phyloP scores from a whole-genome alignment of 495 filamentous ascomycete species.

The Daldinia childiae region DNA sequence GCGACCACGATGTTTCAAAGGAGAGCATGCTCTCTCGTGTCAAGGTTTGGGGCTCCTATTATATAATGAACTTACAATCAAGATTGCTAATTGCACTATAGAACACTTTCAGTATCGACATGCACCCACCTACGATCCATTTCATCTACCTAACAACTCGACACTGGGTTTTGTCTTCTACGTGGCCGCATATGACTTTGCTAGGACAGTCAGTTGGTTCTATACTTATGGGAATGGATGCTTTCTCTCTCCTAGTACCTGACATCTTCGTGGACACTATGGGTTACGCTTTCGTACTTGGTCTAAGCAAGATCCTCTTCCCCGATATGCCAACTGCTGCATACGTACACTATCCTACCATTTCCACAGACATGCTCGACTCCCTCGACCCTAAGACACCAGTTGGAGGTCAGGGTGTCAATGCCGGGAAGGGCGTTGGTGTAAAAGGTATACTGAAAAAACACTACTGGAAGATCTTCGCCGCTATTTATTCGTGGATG shows the following conservation, averaged over 20 bases:
- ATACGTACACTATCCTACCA: slow-evolving; percentile 98
- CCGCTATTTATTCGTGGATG: slow-evolving; percentile 78
- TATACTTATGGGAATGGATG: slow-evolving; percentile 85
- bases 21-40: slow-evolving; percentile 79
- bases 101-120: slow-evolving; percentile 90
- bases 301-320: slow-evolving; percentile 84
- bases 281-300: slow-evolving; percentile 94
- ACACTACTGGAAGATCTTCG: slow-evolving; percentile 87
- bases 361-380: slow-evolving; percentile 95
- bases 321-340: slow-evolving; percentile 82
- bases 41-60: slow-evolving; percentile 57
- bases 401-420: slow-evolving; percentile 75
- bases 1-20: slow-evolving; percentile 89
- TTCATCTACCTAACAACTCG: slow-evolving; percentile 92
- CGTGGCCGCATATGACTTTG: slow-evolving; percentile 94
- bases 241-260: slow-evolving; percentile 89
- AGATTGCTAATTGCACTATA: slow-evolving; percentile 46
- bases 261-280: slow-evolving; percentile 98
- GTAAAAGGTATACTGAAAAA: slow-evolving; percentile 72
- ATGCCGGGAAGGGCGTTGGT: slow-evolving; percentile 81
- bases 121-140: slow-evolving; percentile 82
- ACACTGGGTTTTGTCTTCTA: slow-evolving; percentile 81
- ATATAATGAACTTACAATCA: not conserved
- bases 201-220: slow-evolving; percentile 91
- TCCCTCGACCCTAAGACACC: slow-evolving; percentile 71